Percentiles rank a stretch among this genome's conserved stretches.
Evolutionary conservation across 148 eudicot species (phyloP).

Genomic region (Vaccinium macrocarpon): DNA sequence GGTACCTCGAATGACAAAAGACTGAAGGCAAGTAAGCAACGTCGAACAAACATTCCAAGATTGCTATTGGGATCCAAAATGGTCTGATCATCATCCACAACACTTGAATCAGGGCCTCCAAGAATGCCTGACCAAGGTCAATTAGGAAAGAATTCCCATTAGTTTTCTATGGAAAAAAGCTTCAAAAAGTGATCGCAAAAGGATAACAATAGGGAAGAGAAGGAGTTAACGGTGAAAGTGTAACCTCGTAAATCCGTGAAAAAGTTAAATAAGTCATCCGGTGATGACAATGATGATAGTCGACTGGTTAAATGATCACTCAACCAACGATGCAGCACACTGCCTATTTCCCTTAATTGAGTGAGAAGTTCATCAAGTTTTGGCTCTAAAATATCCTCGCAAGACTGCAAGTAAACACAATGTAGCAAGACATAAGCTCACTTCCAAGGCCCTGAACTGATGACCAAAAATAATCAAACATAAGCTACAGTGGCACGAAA

Average conservation of each 20-base stretch:
- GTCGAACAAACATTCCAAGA: slow-evolving; percentile 73
- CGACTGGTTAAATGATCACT: slow-evolving; percentile 47
- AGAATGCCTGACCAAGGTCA: slow-evolving; percentile 51
- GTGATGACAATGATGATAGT: slow-evolving; percentile 59
- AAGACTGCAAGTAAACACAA: slow-evolving; percentile 43
- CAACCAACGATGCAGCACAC: slow-evolving; percentile 55
- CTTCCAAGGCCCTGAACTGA: background rate
- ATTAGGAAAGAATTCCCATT: background rate
- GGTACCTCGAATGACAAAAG: slow-evolving; percentile 84
- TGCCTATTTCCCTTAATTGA: slow-evolving; percentile 61
- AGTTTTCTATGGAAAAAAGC: background rate
- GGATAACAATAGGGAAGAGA: background rate
- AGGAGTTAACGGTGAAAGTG: background rate
- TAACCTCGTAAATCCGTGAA: slow-evolving; percentile 83
- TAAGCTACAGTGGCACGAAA: background rate
- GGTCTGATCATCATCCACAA: slow-evolving; percentile 84
- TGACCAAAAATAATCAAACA: no score
- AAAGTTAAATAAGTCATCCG: slow-evolving; percentile 88
- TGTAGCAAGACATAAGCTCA: background rate
- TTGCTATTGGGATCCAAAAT: slow-evolving; percentile 81
- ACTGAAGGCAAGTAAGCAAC: slow-evolving; percentile 80
- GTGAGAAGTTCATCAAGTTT: slow-evolving; percentile 56
- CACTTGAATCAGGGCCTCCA: slow-evolving; percentile 61
- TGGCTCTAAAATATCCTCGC: slow-evolving; percentile 77
- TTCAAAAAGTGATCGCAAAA: background rate